Evolutionary conservation across 139 green algal species (phyloP).

Genomic region (Chlamydomonas eustigma): DNA sequence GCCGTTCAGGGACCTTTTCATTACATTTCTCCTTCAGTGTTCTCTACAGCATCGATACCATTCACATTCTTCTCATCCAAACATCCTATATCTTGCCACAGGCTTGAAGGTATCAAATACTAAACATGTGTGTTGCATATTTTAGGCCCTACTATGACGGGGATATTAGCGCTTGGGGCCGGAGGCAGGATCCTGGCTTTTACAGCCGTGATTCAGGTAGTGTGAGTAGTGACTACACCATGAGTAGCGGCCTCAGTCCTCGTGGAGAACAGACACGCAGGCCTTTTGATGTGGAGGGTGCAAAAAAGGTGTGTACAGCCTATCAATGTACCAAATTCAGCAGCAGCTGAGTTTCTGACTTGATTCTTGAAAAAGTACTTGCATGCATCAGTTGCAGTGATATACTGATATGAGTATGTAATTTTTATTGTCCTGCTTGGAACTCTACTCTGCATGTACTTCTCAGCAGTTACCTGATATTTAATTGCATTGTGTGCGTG

Average conservation of each 20-base stretch:
- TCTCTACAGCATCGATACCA: background rate
- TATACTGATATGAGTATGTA: background rate
- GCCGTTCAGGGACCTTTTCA: background rate
- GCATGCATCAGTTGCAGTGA: background rate
- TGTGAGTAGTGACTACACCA: conserved; percentile 36
- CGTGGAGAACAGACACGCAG: conserved; percentile 19
- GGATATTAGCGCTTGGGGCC: conserved; percentile 31
- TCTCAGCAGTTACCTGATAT: too few species aligned
- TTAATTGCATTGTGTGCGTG: background rate
- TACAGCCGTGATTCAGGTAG: background rate
- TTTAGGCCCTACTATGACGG: conserved; percentile 21
- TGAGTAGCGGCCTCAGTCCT: conserved; percentile 68
- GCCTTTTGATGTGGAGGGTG: conserved; percentile 28
- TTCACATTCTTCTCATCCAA: background rate
- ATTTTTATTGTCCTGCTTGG: background rate
- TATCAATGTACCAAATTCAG: too few species aligned
- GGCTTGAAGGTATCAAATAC: too few species aligned
- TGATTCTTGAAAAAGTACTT: background rate
- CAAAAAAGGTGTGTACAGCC: conserved; percentile 31
- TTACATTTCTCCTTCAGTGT: background rate
- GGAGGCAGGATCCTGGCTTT: conserved; percentile 1
- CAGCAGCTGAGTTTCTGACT: too few species aligned
- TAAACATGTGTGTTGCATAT: background rate
- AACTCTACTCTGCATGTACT: background rate
- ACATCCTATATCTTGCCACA: background rate